Conservation (phyloP, 164 flowering plant species). For the Magnolia kwangsiensis region DNA sequence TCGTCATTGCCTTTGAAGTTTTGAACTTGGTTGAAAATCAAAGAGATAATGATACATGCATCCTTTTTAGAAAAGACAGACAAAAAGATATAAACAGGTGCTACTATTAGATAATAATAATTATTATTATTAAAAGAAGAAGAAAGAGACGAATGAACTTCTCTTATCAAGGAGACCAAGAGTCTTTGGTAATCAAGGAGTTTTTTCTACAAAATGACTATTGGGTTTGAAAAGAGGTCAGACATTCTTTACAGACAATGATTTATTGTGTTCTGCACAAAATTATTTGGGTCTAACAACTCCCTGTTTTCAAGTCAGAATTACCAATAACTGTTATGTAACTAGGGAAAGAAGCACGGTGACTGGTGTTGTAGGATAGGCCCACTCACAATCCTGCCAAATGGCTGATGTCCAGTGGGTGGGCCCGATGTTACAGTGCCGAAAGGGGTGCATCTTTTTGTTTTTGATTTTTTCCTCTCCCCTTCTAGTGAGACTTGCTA, state of each 20-base stretch:
- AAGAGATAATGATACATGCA: not conserved
- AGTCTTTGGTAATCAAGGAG: not conserved
- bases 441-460: not conserved
- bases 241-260: not conserved
- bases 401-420: not conserved
- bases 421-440: not conserved
- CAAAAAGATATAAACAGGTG: not conserved
- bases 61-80: not conserved
- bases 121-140: not conserved
- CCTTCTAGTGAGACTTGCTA: constrained; percentile 4
- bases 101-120: not conserved
- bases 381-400: not conserved
- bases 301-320: not conserved
- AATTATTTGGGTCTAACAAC: not conserved
- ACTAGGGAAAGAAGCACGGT: not conserved
- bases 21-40: not conserved
- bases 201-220: not conserved
- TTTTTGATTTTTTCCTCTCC: not conserved
- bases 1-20: not conserved
- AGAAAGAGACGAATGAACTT: not conserved
- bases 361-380: not conserved
- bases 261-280: not conserved
- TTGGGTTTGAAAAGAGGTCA: not conserved
- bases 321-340: not conserved
- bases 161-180: not conserved